Evolutionary conservation across 1,284 basidiomycete genomes (phyloP).

Genomic region (Tylopilus microsporus): DNA sequence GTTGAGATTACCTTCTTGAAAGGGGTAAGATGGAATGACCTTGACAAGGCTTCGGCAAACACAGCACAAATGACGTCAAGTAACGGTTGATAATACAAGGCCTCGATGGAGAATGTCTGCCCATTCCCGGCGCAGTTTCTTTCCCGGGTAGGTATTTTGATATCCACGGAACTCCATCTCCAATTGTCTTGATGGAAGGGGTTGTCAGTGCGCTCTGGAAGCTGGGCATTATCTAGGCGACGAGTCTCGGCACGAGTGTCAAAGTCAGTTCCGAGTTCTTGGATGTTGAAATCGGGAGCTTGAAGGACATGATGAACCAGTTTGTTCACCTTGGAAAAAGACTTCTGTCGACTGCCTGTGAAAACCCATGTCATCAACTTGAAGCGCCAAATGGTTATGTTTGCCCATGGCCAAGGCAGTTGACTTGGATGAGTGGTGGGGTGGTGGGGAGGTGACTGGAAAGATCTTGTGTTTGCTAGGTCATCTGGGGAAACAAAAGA

Average conservation of each 20-base stretch:
- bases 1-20: not conserved
- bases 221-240: not conserved
- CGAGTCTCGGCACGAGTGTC: not conserved
- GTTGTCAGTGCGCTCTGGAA: not conserved
- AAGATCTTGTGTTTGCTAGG: not conserved
- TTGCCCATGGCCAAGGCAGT: not conserved
- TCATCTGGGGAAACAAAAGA: not conserved
- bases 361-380: slow-evolving; percentile 1
- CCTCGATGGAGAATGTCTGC: not conserved
- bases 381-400: not conserved
- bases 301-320: not conserved
- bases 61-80: too few relatives aligned
- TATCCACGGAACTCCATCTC: not conserved
- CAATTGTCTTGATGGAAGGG: not conserved
- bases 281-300: too few relatives aligned
- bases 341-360: not conserved
- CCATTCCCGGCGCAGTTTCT: not conserved
- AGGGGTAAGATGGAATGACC: not conserved
- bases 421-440: not conserved
- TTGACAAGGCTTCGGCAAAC: too few relatives aligned
- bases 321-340: not conserved
- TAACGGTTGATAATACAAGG: too few relatives aligned
- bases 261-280: not conserved
- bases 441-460: too few relatives aligned
- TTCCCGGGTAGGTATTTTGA: not conserved